Evolutionary conservation across 768 basidiomycete genomes (phyloP).

Genomic region (Rubroboletus pulcherrimus): DNA sequence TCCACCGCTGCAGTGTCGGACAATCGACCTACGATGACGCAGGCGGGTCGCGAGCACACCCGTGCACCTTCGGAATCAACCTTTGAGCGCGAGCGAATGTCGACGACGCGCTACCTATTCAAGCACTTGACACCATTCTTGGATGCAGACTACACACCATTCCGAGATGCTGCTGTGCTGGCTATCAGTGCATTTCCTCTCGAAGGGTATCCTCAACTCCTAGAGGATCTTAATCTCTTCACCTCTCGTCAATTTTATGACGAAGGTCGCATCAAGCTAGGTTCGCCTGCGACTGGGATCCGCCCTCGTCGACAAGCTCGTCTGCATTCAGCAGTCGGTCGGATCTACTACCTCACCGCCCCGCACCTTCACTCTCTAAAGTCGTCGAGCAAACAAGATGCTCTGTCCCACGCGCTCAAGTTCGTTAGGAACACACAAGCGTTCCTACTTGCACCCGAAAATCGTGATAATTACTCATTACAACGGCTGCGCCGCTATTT

Average conservation of each 20-base stretch:
- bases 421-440: conserved; percentile 81
- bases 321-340: conserved; percentile 80
- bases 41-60: conserved; percentile 59
- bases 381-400: conserved; percentile 63
- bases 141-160: conserved; percentile 77
- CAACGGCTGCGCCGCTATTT: conserved; percentile 87
- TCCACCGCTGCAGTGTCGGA: conserved; percentile 73
- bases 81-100: conserved; percentile 77
- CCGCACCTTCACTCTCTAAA: conserved; percentile 69
- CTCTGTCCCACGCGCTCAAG: conserved; percentile 75
- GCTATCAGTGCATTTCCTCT: conserved; percentile 87
- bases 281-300: conserved; percentile 41
- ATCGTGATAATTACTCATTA: conserved; percentile 70
- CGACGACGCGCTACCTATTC: conserved; percentile 80
- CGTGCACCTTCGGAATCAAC: conserved; percentile 69
- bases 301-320: conserved; percentile 72
- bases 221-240: conserved; percentile 80
- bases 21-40: conserved; percentile 49
- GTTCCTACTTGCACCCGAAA: conserved; percentile 68
- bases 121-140: conserved; percentile 83
- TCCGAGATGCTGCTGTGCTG: conserved; percentile 82
- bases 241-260: conserved; percentile 83
- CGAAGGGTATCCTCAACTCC: conserved; percentile 69
- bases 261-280: conserved; percentile 48
- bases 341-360: conserved; percentile 85